These are phyloP conservation scores for Trichocladium uniseriatum DNA, from an alignment of 495 filamentous ascomycete species.

Conservation along the genomic window DNA sequence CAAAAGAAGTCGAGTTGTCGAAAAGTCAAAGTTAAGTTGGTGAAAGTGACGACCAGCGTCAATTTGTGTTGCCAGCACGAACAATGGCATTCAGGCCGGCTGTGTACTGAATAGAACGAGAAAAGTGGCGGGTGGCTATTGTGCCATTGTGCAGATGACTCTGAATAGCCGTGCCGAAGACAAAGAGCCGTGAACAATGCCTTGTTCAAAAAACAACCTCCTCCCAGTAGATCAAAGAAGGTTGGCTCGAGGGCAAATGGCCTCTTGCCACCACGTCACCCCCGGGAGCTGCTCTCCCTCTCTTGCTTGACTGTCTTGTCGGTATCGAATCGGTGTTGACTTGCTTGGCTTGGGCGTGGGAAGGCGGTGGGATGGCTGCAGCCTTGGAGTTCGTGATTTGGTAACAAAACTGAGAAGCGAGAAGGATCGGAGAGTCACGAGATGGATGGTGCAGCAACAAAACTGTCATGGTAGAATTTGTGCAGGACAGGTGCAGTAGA, in stretches of 20 bases:
- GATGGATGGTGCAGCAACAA: not conserved
- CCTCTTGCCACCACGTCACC: not conserved
- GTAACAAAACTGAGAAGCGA: not conserved
- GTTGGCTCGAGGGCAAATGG: not conserved
- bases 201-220: not conserved
- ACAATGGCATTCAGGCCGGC: slow-evolving; percentile 13
- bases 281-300: not conserved
- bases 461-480: not conserved
- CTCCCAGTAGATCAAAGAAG: not conserved
- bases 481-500: not conserved
- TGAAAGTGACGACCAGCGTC: slow-evolving; percentile 13
- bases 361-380: not conserved
- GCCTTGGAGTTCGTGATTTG: not conserved
- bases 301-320: not conserved
- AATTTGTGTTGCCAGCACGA: not conserved
- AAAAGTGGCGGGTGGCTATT: not conserved
- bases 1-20: not conserved
- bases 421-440: not conserved
- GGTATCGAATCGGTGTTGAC: not conserved
- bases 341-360: not conserved
- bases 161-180: not conserved
- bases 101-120: not conserved
- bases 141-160: not conserved
- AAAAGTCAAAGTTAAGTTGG: not conserved
- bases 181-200: not conserved